Conservation (phyloP, 1,284 basidiomycete genomes). For the Fomitopsis betulina region DNA sequence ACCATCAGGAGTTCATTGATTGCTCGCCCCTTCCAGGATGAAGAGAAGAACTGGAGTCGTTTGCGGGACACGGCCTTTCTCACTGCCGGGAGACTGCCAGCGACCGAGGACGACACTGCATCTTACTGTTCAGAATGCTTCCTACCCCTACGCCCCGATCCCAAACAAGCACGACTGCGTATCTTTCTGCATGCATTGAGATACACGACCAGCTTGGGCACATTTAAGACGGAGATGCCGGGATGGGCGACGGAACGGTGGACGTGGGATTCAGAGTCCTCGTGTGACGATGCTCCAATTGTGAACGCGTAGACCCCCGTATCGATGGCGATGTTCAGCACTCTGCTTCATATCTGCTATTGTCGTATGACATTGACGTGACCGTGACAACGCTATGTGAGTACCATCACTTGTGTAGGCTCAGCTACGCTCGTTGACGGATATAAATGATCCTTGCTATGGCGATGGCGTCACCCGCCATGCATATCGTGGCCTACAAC, state of each 20-base stretch:
- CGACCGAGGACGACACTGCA: not conserved
- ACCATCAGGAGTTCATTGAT: conserved; percentile 1
- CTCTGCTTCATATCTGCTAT: no score
- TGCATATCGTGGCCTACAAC: no score
- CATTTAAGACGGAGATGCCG: conserved; percentile 71
- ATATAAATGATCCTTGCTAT: no score
- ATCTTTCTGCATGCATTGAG: conserved; percentile 90
- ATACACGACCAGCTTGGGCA: conserved; percentile 74
- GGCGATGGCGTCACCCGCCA: no score
- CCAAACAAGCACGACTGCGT: conserved; percentile 83
- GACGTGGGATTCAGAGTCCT: conserved; percentile 42
- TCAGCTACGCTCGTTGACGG: no score
- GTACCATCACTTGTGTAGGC: no score
- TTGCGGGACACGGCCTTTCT: conserved; percentile 83
- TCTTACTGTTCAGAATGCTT: conserved; percentile 83
- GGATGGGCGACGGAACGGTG: conserved; percentile 67
- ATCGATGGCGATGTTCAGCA: no score
- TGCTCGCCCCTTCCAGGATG: conserved; percentile 49
- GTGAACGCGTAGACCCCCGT: not conserved
- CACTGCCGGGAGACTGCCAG: conserved; percentile 46
- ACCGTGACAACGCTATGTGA: no score
- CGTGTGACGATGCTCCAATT: no score
- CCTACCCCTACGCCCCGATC: conserved; percentile 86
- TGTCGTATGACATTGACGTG: no score
- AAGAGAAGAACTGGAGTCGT: conserved; percentile 88